Evolutionary conservation across 495 filamentous ascomycete species (phyloP).

Genomic region (Aspergillus wentii): DNA sequence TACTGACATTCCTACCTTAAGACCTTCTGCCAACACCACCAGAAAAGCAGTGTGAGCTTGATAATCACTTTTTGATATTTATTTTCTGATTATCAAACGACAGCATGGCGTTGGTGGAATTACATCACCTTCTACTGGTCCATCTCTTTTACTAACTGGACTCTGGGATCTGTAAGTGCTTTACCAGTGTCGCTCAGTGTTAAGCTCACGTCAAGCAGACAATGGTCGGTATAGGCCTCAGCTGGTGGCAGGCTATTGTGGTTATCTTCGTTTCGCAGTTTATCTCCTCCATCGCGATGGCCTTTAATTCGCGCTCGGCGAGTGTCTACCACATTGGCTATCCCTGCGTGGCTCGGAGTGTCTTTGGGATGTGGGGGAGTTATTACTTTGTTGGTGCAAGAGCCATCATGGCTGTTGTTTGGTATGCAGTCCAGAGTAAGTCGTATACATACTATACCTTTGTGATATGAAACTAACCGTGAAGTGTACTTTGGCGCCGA

Average conservation of each 20-base stretch:
- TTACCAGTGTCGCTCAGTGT: neutral
- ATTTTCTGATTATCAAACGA: neutral
- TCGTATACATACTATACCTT: conserved; percentile 3
- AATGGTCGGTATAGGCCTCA: conserved; percentile 37
- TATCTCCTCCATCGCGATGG: conserved; percentile 37
- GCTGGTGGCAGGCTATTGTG: conserved; percentile 41
- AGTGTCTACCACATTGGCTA: conserved; percentile 47
- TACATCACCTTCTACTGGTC: conserved; percentile 35
- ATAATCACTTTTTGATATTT: neutral
- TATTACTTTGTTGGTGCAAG: conserved; percentile 56
- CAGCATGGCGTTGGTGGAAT: conserved; percentile 32
- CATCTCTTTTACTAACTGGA: conserved; percentile 39
- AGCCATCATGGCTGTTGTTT: conserved; percentile 56
- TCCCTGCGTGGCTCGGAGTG: conserved; percentile 49
- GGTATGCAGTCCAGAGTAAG: conserved; percentile 57
- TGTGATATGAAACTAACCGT: neutral
- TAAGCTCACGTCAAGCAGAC: no score
- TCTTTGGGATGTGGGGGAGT: conserved; percentile 56
- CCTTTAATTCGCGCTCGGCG: conserved; percentile 29
- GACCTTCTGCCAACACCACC: conserved; percentile 11
- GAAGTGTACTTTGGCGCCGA: conserved; percentile 47
- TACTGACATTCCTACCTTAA: no score
- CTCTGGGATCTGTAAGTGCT: conserved; percentile 20
- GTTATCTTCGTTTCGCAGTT: conserved; percentile 37
- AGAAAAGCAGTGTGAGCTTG: conserved; percentile 9